Evolutionary conservation across 192 early-diverging fungal species (phyloP), one percentile per base, ranked within the genome.

Genomic region (Thamnidium elegans): DNA sequence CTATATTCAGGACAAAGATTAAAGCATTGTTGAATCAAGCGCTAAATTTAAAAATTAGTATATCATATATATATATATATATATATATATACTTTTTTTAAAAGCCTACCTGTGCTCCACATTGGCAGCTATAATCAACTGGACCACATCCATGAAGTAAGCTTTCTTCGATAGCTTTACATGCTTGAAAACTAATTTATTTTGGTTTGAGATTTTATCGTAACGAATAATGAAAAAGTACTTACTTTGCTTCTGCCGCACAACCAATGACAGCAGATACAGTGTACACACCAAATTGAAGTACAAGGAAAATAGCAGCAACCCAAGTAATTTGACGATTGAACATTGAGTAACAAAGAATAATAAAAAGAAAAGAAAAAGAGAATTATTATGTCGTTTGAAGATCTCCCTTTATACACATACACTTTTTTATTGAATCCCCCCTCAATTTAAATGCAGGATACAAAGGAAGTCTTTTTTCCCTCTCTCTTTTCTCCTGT

Each of bases 211-310:
- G 26, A 3, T 26, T 26, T 26, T 26, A 26, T 26, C 26, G 26
- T 26, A 26, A 3, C 26, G 26, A 26, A 26, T 26, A 26, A 26
- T 23, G 30, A 31, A 3, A 8, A 58, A 23, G 17, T 5, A 44
- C 62, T 36, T 62, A 70, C 68, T 70, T 70, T 54, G 68, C 68
- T 30, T 70, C 61, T 23, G 68, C 68, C 36, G 52, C 55, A 50
- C 68, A 70, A 10, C 65, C 65, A n/a, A 66, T 17, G 20, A 50
- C 55, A 11, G 62, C 61, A 36, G 31, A 42, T 5, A 54, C 63
- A 45, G 34, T 53, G 15, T 21, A 10, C 6, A 64, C 39, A 30
- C 36, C 51, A 64, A 64, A 44, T 43, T 34, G 36, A 23, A 64
- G 42, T 10, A 39, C 51, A 42, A 64, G 20, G 23, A 54, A 31